Percentiles rank a stretch among this genome's conserved stretches.
phyloP scores from a whole-genome alignment of 306 rosid genomes.

The Clitoria ternatea region DNA sequence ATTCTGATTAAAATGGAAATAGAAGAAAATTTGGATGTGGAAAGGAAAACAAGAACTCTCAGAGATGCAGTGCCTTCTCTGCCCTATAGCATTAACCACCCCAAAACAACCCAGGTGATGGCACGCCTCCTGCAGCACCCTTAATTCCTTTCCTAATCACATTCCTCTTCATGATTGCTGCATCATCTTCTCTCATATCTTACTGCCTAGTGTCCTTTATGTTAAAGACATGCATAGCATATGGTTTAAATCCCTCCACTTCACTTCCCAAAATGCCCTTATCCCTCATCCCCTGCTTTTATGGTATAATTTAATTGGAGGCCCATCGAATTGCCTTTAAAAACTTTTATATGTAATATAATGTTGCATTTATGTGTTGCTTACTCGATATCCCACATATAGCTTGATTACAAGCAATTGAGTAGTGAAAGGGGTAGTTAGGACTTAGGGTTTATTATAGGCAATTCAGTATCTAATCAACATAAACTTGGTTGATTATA shows the following conservation, averaged over 20 bases:
- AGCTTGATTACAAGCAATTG: background rate
- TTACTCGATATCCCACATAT: background rate
- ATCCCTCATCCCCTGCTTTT: background rate
- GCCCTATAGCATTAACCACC: background rate
- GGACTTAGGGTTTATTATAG: background rate
- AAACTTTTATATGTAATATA: background rate
- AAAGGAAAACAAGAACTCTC: background rate
- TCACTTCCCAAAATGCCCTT: background rate
- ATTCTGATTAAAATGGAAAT: background rate
- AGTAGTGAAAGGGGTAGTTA: background rate
- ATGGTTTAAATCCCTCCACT: background rate
- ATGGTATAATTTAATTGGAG: background rate
- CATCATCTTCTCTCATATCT: background rate
- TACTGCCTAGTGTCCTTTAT: background rate
- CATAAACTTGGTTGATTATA: background rate
- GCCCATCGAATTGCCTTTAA: background rate
- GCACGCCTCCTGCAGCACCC: background rate
- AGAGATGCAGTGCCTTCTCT: background rate
- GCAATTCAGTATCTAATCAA: background rate
- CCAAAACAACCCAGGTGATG: background rate
- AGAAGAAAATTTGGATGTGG: background rate
- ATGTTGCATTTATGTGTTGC: background rate
- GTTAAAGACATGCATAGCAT: background rate
- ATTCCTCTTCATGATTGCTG: background rate
- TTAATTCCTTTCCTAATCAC: background rate